These are phyloP conservation scores for Scutellaria barbata DNA, from an alignment of 257 asterid genomes.

Conservation along the genomic window DNA sequence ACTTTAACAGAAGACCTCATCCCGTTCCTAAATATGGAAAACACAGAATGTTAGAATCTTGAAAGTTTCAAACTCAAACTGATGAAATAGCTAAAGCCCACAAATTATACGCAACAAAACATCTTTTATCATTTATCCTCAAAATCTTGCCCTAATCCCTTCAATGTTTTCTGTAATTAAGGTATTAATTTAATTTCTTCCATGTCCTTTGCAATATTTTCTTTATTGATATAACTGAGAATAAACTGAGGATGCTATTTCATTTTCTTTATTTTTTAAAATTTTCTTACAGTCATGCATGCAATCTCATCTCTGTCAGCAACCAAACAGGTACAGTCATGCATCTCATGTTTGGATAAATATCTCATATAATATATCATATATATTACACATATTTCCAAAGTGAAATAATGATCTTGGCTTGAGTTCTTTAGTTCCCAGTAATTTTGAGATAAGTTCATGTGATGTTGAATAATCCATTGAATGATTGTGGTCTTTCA, in stretches of 20 bases:
- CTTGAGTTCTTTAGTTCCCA: neutral
- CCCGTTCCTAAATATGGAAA: neutral
- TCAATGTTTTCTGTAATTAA: neutral
- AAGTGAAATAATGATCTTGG: neutral
- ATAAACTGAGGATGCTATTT: too few species aligned
- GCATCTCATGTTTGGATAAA: too few species aligned
- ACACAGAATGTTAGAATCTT: neutral
- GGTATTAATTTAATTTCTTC: neutral
- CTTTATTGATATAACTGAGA: too few species aligned
- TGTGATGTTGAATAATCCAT: neutral
- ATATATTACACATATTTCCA: neutral
- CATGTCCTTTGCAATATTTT: neutral
- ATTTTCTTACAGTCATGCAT: neutral
- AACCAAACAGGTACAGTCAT: neutral
- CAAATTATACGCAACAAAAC: constrained; percentile 5
- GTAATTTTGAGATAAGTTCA: neutral
- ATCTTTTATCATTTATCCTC: neutral
- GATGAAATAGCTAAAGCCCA: neutral
- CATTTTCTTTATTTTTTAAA: too few species aligned
- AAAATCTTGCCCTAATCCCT: neutral
- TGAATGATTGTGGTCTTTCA: neutral
- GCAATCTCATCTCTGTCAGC: neutral
- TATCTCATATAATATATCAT: too few species aligned
- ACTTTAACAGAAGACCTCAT: neutral
- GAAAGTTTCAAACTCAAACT: constrained; percentile 13